A percentile compares a stretch with the other conserved stretches of the same genome.
Evolutionary conservation across 1,284 basidiomycete genomes (phyloP).

Genomic region (Tilletia walkeri): DNA sequence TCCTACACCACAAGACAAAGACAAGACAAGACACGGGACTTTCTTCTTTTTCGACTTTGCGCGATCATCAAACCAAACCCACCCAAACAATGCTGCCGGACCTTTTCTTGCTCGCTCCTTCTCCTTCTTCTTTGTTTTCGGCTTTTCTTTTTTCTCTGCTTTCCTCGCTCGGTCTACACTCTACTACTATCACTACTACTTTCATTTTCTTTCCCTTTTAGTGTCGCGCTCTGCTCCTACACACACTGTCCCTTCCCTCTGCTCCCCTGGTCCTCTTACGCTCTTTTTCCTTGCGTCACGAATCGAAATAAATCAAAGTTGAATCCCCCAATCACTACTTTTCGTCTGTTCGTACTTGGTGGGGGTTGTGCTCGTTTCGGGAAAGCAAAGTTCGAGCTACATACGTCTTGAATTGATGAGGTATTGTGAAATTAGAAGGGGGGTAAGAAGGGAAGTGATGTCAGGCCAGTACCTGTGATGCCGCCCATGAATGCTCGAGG

Average conservation of each 20-base stretch:
- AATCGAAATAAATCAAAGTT: no score
- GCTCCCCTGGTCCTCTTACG: no score
- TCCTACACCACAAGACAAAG: not conserved
- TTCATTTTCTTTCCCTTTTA: not conserved
- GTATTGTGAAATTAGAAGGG: not conserved
- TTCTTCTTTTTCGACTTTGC: no score
- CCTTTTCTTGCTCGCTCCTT: not conserved
- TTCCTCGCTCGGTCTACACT: slow-evolving; percentile 1
- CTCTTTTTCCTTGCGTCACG: no score
- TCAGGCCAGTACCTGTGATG: slow-evolving; percentile 17
- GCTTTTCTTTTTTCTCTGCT: not conserved
- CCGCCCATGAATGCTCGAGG: not conserved
- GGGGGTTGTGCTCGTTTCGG: no score
- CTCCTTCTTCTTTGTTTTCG: not conserved
- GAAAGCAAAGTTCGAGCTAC: no score
- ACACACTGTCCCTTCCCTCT: no score
- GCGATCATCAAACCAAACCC: no score
- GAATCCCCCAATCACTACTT: no score
- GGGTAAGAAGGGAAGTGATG: not conserved
- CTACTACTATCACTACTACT: not conserved
- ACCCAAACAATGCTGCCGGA: not conserved
- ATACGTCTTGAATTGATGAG: not conserved
- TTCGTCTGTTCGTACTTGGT: no score
- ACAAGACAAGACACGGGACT: no score
- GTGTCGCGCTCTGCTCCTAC: not conserved